Evolutionary conservation across 2,329 filamentous ascomycete species (phyloP).

Genomic region (Didymella segeticola): DNA sequence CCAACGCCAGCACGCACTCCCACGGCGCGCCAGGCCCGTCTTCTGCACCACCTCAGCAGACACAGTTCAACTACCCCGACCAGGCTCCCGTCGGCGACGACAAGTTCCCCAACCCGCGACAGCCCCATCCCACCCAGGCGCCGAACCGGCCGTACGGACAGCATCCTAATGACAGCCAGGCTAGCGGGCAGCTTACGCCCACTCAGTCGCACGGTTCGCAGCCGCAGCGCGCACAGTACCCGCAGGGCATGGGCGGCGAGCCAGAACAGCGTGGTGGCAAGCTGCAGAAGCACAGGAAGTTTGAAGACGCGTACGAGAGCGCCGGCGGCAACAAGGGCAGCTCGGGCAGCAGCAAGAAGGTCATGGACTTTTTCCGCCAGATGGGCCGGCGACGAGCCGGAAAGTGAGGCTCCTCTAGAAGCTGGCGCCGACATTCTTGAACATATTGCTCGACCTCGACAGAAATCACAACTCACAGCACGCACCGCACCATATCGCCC

Average conservation of each 20-base stretch:
- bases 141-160: conserved; percentile 35
- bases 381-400: conserved; percentile 59
- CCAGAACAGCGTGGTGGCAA: conserved; percentile 56
- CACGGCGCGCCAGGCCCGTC: conserved; percentile 32
- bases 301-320: conserved; percentile 86
- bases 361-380: conserved; percentile 98
- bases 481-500: not conserved
- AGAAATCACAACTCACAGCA: conserved; percentile 5
- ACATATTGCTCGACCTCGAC: conserved; percentile 7
- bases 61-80: conserved; percentile 41
- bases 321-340: conserved; percentile 40
- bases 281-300: conserved; percentile 84
- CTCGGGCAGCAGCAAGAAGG: conserved; percentile 80
- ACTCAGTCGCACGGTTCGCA: conserved; percentile 13
- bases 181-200: conserved; percentile 39
- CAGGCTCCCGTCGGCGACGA: conserved; percentile 42
- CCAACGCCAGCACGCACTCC: conserved; percentile 20
- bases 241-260: conserved; percentile 47
- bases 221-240: conserved; percentile 47
- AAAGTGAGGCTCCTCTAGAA: not conserved
- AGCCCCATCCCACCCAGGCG: conserved; percentile 39
- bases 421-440: conserved; percentile 6
- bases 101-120: conserved; percentile 44
- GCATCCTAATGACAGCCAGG: conserved; percentile 45
- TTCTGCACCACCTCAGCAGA: conserved; percentile 47